These are phyloP conservation scores for Stromatinia cepivora DNA, from an alignment of 2,329 filamentous ascomycete species.

Conservation along the genomic window DNA sequence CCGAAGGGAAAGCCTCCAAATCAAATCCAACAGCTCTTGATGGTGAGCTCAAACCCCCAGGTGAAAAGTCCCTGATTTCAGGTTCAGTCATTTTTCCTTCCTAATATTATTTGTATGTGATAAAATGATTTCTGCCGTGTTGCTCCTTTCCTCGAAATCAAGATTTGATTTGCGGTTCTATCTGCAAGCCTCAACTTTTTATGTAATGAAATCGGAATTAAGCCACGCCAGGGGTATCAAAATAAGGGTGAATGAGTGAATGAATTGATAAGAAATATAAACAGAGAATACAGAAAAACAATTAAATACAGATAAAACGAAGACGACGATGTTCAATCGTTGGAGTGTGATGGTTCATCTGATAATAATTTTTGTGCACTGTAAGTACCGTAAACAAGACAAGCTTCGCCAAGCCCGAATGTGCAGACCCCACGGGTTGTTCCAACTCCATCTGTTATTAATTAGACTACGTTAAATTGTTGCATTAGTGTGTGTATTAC, in stretches of 20 bases:
- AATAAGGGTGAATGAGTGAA: not conserved
- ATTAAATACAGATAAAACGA: not conserved
- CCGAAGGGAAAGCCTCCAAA: conserved; percentile 14
- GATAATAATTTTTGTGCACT: not conserved
- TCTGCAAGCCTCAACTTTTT: not conserved
- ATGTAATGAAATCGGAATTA: not conserved
- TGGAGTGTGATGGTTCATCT: not conserved
- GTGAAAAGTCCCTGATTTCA: conserved; percentile 26
- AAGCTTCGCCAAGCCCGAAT: conserved; percentile 3
- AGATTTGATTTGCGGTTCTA: not conserved
- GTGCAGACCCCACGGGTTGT: too few relatives aligned
- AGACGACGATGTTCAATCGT: not conserved
- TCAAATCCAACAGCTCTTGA: conserved; percentile 13
- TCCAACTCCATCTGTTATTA: too few relatives aligned
- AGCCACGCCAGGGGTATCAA: not conserved
- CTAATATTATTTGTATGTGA: not conserved
- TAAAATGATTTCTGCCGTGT: not conserved
- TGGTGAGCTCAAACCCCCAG: conserved; percentile 2
- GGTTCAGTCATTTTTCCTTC: conserved; percentile 7
- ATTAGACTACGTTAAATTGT: too few relatives aligned
- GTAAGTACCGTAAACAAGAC: not conserved
- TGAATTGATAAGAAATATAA: not conserved
- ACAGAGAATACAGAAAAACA: not conserved
- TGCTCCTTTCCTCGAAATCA: not conserved
- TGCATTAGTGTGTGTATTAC: too few relatives aligned